Conservation (phyloP, 2,329 filamentous ascomycete genomes). For the Monosporascus ibericus region DNA sequence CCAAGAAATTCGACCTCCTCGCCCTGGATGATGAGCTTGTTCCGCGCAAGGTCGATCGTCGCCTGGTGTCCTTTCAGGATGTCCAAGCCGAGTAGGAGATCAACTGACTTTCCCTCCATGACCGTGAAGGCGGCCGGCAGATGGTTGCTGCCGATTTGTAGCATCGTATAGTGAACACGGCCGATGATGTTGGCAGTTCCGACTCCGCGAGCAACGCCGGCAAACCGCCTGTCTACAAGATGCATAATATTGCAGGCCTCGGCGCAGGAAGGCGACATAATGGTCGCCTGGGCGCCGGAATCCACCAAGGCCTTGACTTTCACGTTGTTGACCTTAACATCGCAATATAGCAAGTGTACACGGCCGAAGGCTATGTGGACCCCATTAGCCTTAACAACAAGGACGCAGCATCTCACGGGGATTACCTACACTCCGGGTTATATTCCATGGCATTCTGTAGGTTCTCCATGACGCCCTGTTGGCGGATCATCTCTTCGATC, state of each 20-base stretch:
- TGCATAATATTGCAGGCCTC: slow-evolving; percentile 94
- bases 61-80: slow-evolving; percentile 97
- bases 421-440: slow-evolving; percentile 81
- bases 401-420: neutral
- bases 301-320: slow-evolving; percentile 95
- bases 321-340: slow-evolving; percentile 88
- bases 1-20: slow-evolving; percentile 85
- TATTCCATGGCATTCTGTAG: slow-evolving; percentile 94
- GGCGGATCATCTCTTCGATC: slow-evolving; percentile 96
- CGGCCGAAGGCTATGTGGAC: slow-evolving; percentile 72
- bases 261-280: slow-evolving; percentile 94
- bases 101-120: slow-evolving; percentile 97
- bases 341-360: slow-evolving; percentile 93
- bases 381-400: slow-evolving; percentile 12
- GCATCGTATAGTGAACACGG: slow-evolving; percentile 89
- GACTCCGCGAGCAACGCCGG: slow-evolving; percentile 86
- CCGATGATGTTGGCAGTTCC: slow-evolving; percentile 93
- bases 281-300: slow-evolving; percentile 93
- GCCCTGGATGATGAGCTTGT: slow-evolving; percentile 81
- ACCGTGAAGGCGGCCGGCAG: slow-evolving; percentile 95
- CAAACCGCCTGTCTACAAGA: slow-evolving; percentile 85
- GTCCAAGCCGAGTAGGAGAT: slow-evolving; percentile 85
- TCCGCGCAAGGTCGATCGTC: slow-evolving; percentile 78
- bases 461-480: slow-evolving; percentile 92
- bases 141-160: slow-evolving; percentile 83